Percentiles rank a stretch among this genome's conserved stretches.
These are phyloP conservation scores for Podosphaera fusca DNA, from an alignment of 2,329 filamentous ascomycete genomes.

Conservation along the genomic window DNA sequence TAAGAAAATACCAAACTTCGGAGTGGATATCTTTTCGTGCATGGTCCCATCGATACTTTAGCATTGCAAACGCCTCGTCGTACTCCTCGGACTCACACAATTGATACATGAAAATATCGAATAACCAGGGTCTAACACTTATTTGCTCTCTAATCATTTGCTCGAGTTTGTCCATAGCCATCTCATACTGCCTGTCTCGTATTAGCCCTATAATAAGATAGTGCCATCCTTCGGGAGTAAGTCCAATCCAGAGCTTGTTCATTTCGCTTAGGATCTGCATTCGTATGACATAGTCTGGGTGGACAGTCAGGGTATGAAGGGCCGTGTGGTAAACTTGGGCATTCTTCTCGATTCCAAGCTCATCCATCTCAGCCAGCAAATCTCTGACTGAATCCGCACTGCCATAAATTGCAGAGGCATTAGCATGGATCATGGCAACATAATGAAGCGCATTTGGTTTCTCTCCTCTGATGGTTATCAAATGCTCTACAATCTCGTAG, in stretches of 20 bases:
- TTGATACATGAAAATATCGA: conserved; percentile 52
- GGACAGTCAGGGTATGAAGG: conserved; percentile 52
- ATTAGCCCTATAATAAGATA: conserved; percentile 51
- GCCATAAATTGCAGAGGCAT: conserved; percentile 38
- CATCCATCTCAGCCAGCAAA: conserved; percentile 52
- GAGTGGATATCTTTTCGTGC: conserved; percentile 23
- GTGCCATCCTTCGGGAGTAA: conserved; percentile 38
- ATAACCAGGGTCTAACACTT: conserved; percentile 45
- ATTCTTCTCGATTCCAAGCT: conserved; percentile 36
- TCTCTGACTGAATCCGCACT: conserved; percentile 37
- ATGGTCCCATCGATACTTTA: conserved; percentile 30
- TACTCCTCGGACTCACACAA: conserved; percentile 51
- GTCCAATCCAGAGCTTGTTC: conserved; percentile 45
- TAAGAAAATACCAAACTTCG: conserved; percentile 42
- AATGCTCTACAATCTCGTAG: conserved; percentile 27
- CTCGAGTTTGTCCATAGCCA: conserved; percentile 50
- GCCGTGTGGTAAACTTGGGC: conserved; percentile 46
- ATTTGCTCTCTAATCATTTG: conserved; percentile 34
- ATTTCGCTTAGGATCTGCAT: conserved; percentile 49
- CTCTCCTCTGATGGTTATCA: conserved; percentile 32
- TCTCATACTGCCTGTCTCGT: conserved; percentile 61
- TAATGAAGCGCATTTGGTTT: conserved; percentile 38
- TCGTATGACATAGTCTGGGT: conserved; percentile 65
- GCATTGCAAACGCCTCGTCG: conserved; percentile 50
- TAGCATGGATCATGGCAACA: conserved; percentile 50